Base-by-base conservation (phyloP, 495 filamentous ascomycete species). In the Arthonia radiata region DNA sequence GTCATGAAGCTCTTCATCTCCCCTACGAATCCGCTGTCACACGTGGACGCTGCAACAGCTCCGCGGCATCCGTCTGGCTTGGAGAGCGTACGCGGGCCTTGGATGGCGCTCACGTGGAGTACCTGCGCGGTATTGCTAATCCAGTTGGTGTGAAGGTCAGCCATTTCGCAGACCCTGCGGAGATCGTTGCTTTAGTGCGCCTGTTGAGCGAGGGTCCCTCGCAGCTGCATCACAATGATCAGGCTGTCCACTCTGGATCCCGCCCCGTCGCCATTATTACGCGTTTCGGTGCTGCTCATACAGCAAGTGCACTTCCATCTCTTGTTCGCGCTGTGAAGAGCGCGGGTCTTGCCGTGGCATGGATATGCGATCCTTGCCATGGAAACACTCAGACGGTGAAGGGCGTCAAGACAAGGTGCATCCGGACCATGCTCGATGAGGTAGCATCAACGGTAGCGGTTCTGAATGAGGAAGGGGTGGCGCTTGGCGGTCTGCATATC, bases 141-240 rank as follows among this genome's bases (percentile, higher is more conserved):
- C 35, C 35, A 15, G 28, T 38, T 12, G 35, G 35, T 6, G 17
- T 38, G 21, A 38, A 38, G 28, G 13, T 38, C n/a, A 28, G 35
- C 24, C 28, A 34, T 11, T 32, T 13, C 11, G 15, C 35, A 11
- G 15, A 17, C 7, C 26, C 35, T 9, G 23, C 13, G 15, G 35
- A 38, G 9, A 12, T 38, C 14, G 23, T 38, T 17, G 24, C 19
- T 15, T 24, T 37, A 5, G 28, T 38, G 7, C 13, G 23, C 16
- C 13, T 4, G 5, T 28, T 38, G 11, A 18, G n/a, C 7, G n/a
- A n/a, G n/a, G n/a, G n/a, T n/a, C n/a, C n/a, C n/a, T n/a, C n/a
- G n/a, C n/a, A n/a, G n/a, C n/a, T n/a, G n/a, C n/a, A n/a, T n/a
- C n/a, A n/a, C n/a, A n/a, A n/a, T n/a, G n/a, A n/a, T n/a, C n/a